Conservation (phyloP, 2,329 filamentous ascomycete species). For the Parascedosporium putredinis region DNA sequence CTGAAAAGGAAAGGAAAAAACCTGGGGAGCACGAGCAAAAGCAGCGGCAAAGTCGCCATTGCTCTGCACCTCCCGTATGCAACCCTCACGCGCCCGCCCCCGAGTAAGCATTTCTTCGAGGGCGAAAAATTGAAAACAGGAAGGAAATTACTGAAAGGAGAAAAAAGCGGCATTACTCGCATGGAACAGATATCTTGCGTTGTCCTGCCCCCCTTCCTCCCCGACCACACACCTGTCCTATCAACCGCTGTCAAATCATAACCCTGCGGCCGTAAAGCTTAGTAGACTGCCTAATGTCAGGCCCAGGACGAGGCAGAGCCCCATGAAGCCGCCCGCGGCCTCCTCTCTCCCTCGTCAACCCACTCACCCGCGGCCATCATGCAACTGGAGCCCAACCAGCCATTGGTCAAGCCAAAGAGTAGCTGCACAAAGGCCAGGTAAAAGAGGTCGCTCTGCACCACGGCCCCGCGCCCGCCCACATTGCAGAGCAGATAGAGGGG, state of each 20-base stretch:
- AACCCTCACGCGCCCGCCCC: background rate
- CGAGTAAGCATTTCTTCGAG: too few species aligned
- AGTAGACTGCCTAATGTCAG: constrained; percentile 76
- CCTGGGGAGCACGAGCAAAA: too few species aligned
- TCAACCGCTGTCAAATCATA: constrained; percentile 23
- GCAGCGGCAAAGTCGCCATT: too few species aligned
- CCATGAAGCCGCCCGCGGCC: constrained; percentile 90
- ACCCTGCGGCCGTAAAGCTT: constrained; percentile 63
- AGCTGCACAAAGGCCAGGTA: constrained; percentile 79
- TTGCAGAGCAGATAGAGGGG: constrained; percentile 90
- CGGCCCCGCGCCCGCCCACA: constrained; percentile 62
- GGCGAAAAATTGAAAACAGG: too few species aligned
- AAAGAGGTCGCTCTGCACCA: constrained; percentile 71
- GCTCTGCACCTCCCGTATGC: background rate
- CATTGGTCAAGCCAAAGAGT: constrained; percentile 74
- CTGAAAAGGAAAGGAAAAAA: too few species aligned
- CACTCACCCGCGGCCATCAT: constrained; percentile 85
- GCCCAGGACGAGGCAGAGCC: constrained; percentile 75
- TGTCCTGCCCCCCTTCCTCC: too few species aligned
- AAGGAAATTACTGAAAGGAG: too few species aligned
- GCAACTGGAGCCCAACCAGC: constrained; percentile 73
- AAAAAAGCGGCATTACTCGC: too few species aligned
- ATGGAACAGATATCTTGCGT: too few species aligned
- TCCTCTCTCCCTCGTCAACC: constrained; percentile 78
- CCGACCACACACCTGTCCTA: too few species aligned